Evolutionary conservation across 331 rosid species (phyloP), one percentile per base, ranked within the genome.

Genomic region (Acacia concinna): DNA sequence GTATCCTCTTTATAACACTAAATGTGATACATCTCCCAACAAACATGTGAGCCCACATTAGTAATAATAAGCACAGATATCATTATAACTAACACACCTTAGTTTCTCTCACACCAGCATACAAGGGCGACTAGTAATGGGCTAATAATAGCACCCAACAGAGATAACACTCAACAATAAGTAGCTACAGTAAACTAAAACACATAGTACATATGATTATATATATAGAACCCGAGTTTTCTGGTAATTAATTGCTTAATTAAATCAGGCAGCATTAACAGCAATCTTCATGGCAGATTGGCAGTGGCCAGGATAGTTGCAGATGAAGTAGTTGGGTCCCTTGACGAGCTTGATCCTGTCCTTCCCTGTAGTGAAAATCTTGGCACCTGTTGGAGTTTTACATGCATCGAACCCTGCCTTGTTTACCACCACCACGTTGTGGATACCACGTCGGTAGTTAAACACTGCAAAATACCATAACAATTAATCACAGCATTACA

Each of bases 321-420:
- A 93, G 69, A 93, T 90, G 88, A 93, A 93, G 78, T 69, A 90
- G 79, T 88, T 91, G 8, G 59, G 86, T n/a, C 98, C 98, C 73
- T 28, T 90, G 0, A 40, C 87, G 6, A 93, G 95, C 74, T 56
- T 88, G 82, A 93, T 85, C 79, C 54, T 88, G 63, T 93, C 98
- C 18, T 49, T 88, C 37, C 98, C 98, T 1, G 90, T 82, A 0
- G 9, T 28, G 11, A 13, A 90, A 30, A 91, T 86, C 72, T 78
- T 82, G 18, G 96, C 54, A 30, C 90, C 86, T 25, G 8, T 66
- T 37, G 93, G 95, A 3, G 89, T 81, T 4, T 2, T 72, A 87
- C 98, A 93, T 1, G 20, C 2, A 6, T 57, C 28, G 54, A 90
- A 93, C 0, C 94, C 90, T 2, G 1, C 83, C 2, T 56, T 79